Percentiles rank a stretch among this genome's conserved stretches.
phyloP scores from a whole-genome alignment of 225 moss, liverwort and hornwort genomes.

The Bryoerythrophyllum caledonicum region DNA sequence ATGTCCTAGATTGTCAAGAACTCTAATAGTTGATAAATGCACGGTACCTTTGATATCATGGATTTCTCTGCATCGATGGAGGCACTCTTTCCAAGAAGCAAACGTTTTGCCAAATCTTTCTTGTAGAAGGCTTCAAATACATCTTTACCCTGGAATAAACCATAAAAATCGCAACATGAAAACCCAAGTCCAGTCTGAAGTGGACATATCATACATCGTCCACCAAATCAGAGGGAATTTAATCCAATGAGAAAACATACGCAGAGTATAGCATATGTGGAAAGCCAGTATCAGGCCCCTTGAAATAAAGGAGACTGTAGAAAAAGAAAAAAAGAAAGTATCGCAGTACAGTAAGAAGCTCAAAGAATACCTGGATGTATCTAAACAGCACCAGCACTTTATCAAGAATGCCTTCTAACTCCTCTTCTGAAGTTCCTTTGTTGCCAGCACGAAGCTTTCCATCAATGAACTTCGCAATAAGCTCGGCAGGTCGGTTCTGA shows the following conservation, averaged over 20 bases:
- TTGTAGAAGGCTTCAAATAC: conserved; percentile 99
- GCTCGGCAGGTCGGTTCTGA: conserved; percentile 98
- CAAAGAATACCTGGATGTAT: conserved; percentile 79
- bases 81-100: conserved; percentile 97
- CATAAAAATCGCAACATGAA: conserved; percentile 21
- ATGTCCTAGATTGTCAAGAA: conserved; percentile 1
- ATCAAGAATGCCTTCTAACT: conserved; percentile 94
- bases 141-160: conserved; percentile 80
- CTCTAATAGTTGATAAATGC: background rate
- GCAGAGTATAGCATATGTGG: background rate
- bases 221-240: background rate
- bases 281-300: background rate
- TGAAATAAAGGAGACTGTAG: background rate
- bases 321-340: background rate
- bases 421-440: conserved; percentile 99
- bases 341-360: background rate
- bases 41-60: conserved; percentile 95
- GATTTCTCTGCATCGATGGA: conserved; percentile 99
- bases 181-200: conserved; percentile 6
- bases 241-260: background rate
- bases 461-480: conserved; percentile 98
- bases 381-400: conserved; percentile 99
- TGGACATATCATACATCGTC: background rate
- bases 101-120: conserved; percentile 93
- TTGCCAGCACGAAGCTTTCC: conserved; percentile 98